phyloP scores from a whole-genome alignment of 139 green algal genomes.

The Tetraselmis chui region DNA sequence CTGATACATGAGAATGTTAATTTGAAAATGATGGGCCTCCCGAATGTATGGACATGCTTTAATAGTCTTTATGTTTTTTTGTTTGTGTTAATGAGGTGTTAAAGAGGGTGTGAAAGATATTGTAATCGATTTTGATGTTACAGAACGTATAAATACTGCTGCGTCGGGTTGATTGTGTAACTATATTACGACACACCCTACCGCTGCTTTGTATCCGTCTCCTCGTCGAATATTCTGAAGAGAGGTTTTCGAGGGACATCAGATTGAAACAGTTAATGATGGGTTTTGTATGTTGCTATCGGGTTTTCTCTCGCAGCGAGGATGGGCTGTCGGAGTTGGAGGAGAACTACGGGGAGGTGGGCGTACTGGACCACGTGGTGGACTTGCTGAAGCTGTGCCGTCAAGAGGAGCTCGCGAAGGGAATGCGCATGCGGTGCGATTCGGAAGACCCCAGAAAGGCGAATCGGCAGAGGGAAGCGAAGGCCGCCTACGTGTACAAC shows the following conservation, averaged over 20 bases:
- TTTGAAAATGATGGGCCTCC: no score
- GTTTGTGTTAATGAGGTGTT: no score
- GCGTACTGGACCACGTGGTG: not conserved
- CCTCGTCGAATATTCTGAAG: no score
- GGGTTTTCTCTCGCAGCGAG: not conserved
- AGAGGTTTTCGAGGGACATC: not conserved
- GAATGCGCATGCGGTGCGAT: not conserved
- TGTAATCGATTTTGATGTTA: no score
- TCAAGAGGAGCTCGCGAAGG: not conserved
- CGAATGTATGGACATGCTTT: no score
- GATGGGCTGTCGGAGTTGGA: not conserved
- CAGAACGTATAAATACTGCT: not conserved
- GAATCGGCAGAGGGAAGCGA: not conserved
- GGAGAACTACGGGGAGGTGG: not conserved
- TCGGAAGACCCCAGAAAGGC: not conserved
- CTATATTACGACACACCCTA: no score
- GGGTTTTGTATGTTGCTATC: not conserved
- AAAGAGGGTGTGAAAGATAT: no score
- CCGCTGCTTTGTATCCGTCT: no score
- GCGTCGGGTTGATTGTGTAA: not conserved
- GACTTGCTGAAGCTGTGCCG: not conserved
- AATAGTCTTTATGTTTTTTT: no score
- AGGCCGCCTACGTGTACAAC: not conserved
- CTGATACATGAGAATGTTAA: no score
- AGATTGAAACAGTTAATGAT: not conserved